Percentiles rank a stretch among this genome's conserved stretches.
phyloP scores from a whole-genome alignment of 2,329 filamentous ascomycete species.

The Diaporthe citrichinensis region DNA sequence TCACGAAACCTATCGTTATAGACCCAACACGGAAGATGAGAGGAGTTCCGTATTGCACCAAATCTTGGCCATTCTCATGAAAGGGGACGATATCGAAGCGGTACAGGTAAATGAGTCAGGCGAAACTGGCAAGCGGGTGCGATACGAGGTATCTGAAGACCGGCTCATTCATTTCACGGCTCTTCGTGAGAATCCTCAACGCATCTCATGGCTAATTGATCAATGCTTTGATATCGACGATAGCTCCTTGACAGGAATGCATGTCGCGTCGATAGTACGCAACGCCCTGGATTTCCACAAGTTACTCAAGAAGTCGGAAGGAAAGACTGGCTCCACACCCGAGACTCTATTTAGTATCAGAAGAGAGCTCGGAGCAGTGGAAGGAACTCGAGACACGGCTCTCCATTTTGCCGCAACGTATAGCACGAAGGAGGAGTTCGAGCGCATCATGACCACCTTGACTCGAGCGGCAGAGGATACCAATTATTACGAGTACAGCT shows the following conservation, averaged over 20 bases:
- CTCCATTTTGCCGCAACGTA: neutral
- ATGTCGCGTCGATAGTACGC: neutral
- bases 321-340: no score
- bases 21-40: neutral
- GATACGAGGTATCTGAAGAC: neutral
- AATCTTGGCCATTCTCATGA: neutral
- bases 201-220: neutral
- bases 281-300: neutral
- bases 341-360: neutral
- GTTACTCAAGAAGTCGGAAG: neutral
- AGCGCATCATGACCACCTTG: neutral
- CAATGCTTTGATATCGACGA: neutral
- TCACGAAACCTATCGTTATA: neutral
- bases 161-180: neutral
- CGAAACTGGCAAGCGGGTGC: neutral
- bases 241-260: fast-evolving
- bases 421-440: neutral
- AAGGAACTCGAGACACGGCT: neutral
- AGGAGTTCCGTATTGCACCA: neutral
- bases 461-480: neutral
- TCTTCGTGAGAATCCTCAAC: neutral
- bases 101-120: neutral
- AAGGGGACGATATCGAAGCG: no score
- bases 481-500: no score
- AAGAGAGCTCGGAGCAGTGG: neutral